phyloP scores from a whole-genome alignment of 768 basidiomycete species.

The Candolleomyces aberdarensis region DNA sequence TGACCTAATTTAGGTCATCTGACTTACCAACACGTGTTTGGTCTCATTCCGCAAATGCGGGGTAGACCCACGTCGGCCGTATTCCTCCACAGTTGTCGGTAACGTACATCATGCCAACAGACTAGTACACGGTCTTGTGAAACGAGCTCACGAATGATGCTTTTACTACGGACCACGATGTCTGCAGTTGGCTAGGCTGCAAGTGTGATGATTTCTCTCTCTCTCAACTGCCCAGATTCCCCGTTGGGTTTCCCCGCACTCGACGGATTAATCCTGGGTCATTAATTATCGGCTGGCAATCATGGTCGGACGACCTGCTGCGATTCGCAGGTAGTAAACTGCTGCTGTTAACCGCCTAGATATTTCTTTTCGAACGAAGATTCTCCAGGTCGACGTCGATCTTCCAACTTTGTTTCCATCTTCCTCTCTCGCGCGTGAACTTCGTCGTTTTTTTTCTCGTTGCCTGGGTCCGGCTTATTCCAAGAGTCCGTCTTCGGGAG shows the following conservation, averaged over 20 bases:
- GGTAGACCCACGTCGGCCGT: background rate
- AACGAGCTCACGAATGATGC: background rate
- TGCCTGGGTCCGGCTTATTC: too few relatives aligned
- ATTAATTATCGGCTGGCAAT: background rate
- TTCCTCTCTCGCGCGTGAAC: background rate
- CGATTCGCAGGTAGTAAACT: too few relatives aligned
- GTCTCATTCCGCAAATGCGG: background rate
- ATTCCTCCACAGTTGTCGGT: background rate
- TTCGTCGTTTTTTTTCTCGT: background rate
- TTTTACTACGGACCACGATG: constrained; percentile 1
- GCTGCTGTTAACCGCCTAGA: too few relatives aligned
- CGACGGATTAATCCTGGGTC: background rate
- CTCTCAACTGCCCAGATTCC: background rate
- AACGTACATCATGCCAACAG: background rate
- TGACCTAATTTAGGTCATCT: constrained; percentile 1
- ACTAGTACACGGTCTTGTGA: background rate
- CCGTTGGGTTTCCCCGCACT: background rate
- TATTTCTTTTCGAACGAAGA: background rate
- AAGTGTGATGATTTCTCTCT: background rate
- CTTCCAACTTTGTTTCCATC: background rate
- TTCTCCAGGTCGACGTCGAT: background rate
- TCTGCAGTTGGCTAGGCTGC: background rate
- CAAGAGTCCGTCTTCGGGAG: too few relatives aligned
- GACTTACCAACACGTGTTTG: constrained; percentile 1
- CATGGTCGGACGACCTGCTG: too few relatives aligned